Base-by-base conservation (phyloP, 2,329 filamentous ascomycete genomes). In the Penicillium rolfsii region DNA sequence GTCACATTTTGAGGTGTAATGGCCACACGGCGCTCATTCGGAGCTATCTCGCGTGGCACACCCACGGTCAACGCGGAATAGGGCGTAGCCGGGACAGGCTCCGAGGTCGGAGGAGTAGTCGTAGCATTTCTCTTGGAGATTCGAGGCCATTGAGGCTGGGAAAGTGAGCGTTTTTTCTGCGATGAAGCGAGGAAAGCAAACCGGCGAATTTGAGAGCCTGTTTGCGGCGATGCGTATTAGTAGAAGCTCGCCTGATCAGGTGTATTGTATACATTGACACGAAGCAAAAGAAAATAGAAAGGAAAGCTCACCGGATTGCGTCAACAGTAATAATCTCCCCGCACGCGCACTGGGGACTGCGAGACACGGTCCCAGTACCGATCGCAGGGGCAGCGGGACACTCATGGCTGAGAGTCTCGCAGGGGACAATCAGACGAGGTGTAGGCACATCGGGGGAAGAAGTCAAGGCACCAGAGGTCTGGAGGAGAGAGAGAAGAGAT, bases 1-100 rank as follows among this genome's bases (percentile, higher is more conserved):
- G 88, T 85, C 16, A 93, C 91, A 79, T 96, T 96, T 65, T 91
- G 87, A 1, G 93, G 93, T 0, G 91, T 94, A 58, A 96, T 83
- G 33, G 93, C 91, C 14, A 96, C 92, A 54, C 93, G 90, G 45
- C 89, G 87, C 79, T 97, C 93, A 60, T 88, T 86, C 0, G 87
- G 85, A 70, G 85, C 92, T n/a, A 86, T 89, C 76, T 97, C 93
- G 60, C 85, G 86, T 14, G 91, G 91, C 4, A 95, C 85, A 60
- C 92, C 92, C 52, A 97, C 87, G 4, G 87, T 90, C 58, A 96
- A 83, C 48, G 88, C 81, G 22, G 84, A 80, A 75, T 93, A 96
- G 0, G 91, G 90, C 26, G 74, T 70, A 43, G 69, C 66, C 3
- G 72, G 58, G 3, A 71, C 68, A 12, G 61, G 58, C 7, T 71